Evolutionary conservation across 192 early-diverging fungal genomes (phyloP), one percentile per base, ranked within the genome.

Genomic region (Backusella liffmaniae): DNA sequence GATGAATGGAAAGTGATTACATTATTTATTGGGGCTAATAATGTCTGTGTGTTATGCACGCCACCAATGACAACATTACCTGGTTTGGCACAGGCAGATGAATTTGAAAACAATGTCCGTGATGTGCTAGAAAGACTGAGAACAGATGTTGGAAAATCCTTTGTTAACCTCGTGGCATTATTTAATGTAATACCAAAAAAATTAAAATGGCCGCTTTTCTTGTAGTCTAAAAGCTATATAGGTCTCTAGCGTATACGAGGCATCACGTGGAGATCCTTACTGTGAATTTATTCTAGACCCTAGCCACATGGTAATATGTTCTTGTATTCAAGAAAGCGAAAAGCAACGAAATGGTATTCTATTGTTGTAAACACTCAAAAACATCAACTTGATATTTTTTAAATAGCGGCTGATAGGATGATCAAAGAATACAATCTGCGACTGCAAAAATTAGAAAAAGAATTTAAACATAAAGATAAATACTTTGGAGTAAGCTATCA

Each of bases 21-120:
- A 2, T 46, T 88, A 53, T 85, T 88, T 68, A 84, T 88, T 66
- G 87, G 87, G 10, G 87, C 87, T 65, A 88, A 88, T 71, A 88
- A 88, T 53, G 75, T 88, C 41, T 88, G 87, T 78, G 76, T 77
- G 0, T 75, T 84, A 15, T 88, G 87, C 74, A 75, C 72, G 3
- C 62, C 73, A 21, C 78, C 74, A 3, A 67, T 73, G n/a, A 76
- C 72, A 5, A 16, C 62, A 30, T 66, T 83, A 9, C 82, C 83
- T 4, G 70, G 81, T 32, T 69, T 79, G 15, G 86, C 86, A 30
- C 79, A 79, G 66, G 82, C 85, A 35, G 83, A 84, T 49, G 80
- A 78, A 42, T 88, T 84, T 71, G 86, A 82, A 29, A 21, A 72
- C 10, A 77, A 79, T 29, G 73, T 88, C 4, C 78, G 84, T 42